phyloP scores from a whole-genome alignment of 805 yeast genomes.

The Pichia cephalocereana region DNA sequence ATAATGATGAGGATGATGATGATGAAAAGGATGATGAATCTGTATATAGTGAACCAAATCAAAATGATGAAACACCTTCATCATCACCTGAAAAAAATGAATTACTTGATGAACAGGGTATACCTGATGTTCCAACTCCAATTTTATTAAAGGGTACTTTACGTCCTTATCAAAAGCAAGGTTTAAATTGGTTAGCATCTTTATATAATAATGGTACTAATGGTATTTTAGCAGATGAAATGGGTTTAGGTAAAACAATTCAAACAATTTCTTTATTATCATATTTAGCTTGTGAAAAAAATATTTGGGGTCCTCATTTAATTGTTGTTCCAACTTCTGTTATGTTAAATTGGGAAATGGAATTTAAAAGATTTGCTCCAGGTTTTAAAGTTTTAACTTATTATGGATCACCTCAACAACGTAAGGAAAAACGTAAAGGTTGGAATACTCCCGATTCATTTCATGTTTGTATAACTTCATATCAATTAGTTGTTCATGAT shows the following conservation, averaged over 20 bases:
- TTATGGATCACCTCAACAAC: constrained; percentile 94
- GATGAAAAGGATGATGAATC: constrained; percentile 22
- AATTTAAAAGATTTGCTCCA: constrained; percentile 95
- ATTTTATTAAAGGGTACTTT: constrained; percentile 68
- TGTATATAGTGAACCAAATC: constrained; percentile 21
- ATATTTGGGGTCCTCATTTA: constrained; percentile 96
- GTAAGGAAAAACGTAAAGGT: constrained; percentile 91
- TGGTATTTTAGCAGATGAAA: constrained; percentile 96
- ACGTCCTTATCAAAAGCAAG: constrained; percentile 90
- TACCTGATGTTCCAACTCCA: constrained; percentile 73
- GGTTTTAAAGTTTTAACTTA: constrained; percentile 93
- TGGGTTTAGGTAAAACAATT: constrained; percentile 97
- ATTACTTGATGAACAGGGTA: constrained; percentile 20
- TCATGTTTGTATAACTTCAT: constrained; percentile 95
- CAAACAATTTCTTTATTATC: constrained; percentile 85
- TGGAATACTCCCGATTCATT: constrained; percentile 96
- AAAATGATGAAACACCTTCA: constrained; percentile 24
- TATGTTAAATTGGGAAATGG: constrained; percentile 99
- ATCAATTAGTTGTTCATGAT: constrained; percentile 96
- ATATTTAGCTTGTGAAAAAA: constrained; percentile 87
- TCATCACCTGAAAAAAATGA: constrained; percentile 26
- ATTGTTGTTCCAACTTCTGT: constrained; percentile 97
- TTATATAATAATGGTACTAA: constrained; percentile 86
- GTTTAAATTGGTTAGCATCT: constrained; percentile 94
- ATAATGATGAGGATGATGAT: constrained; percentile 22